Conservation (phyloP, 1,284 basidiomycete genomes). For the Sutorius eximius region DNA sequence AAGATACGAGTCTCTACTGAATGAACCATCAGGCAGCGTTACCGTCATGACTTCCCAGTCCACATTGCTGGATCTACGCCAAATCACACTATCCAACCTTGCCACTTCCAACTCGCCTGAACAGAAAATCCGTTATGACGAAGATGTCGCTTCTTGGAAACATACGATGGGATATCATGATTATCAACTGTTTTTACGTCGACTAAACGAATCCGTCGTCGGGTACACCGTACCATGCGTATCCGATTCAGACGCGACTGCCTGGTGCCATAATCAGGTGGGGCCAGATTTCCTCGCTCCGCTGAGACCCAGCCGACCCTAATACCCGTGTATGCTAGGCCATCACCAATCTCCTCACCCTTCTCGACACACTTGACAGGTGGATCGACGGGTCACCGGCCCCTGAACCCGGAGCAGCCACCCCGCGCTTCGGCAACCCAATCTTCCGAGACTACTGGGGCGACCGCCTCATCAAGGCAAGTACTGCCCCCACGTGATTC, state of each 20-base stretch:
- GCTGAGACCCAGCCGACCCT: background rate
- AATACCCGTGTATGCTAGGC: constrained; percentile 40
- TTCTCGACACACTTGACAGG: constrained; percentile 69
- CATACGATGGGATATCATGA: constrained; percentile 66
- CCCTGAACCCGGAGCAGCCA: constrained; percentile 48
- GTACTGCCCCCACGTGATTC: constrained; percentile 16
- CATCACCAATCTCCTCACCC: constrained; percentile 45
- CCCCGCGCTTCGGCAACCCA: constrained; percentile 94
- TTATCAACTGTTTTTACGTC: constrained; percentile 70
- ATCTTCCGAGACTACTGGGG: constrained; percentile 88
- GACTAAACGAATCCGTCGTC: constrained; percentile 73
- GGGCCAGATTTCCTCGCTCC: background rate
- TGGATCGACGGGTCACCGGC: constrained; percentile 89
- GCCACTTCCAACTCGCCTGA: constrained; percentile 35
- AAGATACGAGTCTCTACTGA: background rate
- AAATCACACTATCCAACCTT: constrained; percentile 40
- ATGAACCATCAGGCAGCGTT: background rate
- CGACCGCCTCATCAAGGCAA: constrained; percentile 73
- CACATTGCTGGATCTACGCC: constrained; percentile 41
- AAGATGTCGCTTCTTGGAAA: constrained; percentile 70
- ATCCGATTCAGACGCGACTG: constrained; percentile 9
- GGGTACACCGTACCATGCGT: constrained; percentile 51
- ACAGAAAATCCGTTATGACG: constrained; percentile 64
- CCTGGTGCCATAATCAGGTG: constrained; percentile 22
- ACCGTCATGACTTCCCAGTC: constrained; percentile 21